Evolutionary conservation across 208 protist species (phyloP).

Genomic region (Angomonas deanei): DNA sequence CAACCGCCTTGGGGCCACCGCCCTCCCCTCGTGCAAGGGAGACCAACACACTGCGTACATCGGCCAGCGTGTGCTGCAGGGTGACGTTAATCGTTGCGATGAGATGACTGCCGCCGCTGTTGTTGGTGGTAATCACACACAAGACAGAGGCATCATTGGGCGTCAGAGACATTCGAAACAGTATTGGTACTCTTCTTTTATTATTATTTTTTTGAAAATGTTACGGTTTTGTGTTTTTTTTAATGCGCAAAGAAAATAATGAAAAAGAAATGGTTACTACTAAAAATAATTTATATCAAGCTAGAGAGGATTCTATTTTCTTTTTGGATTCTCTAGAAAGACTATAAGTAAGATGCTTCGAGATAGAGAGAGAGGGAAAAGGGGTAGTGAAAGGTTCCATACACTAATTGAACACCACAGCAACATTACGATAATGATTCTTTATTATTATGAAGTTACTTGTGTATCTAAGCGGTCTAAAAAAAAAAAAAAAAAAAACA

Average conservation of each 20-base stretch:
- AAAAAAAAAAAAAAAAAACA: conserved; percentile 10
- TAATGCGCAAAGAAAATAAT: too few species aligned
- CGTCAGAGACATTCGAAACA: conserved; percentile 8
- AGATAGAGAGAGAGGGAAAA: too few species aligned
- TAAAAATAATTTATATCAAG: too few species aligned
- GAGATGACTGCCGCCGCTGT: conserved; percentile 46
- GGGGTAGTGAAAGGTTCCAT: too few species aligned
- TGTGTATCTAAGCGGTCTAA: not conserved
- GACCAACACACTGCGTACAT: conserved; percentile 45
- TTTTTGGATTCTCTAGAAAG: too few species aligned
- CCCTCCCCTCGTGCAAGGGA: conserved; percentile 31
- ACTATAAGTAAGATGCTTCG: too few species aligned
- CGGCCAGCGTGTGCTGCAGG: conserved; percentile 36
- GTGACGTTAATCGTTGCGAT: conserved; percentile 60
- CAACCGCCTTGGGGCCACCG: conserved; percentile 22
- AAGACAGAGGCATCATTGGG: conserved; percentile 26
- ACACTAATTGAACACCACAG: conserved; percentile 4
- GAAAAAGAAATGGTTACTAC: conserved; percentile 16
- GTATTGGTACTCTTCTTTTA: not conserved
- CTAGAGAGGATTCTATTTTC: too few species aligned
- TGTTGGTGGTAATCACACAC: conserved; percentile 60
- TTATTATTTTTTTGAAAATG: not conserved
- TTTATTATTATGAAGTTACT: conserved; percentile 2
- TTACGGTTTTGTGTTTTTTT: too few species aligned
- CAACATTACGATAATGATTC: not conserved